A percentile compares a stretch with the other conserved stretches of the same genome.
Evolutionary conservation across 805 yeast species (phyloP).

Genomic region (Candida maris): DNA sequence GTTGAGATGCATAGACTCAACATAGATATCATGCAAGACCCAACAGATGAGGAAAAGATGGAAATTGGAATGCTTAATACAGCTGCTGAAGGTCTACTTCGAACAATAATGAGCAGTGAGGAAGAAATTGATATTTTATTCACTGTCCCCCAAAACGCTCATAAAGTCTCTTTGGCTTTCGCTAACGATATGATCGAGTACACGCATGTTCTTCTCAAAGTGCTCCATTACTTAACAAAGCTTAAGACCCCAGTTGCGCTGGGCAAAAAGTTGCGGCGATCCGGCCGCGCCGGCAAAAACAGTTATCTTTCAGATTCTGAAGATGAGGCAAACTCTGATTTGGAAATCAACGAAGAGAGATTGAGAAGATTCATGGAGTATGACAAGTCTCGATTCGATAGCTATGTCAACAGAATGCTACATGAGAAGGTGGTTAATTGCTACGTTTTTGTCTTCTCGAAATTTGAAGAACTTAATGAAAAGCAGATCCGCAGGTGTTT

Average conservation of each 20-base stretch:
- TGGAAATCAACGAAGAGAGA: conserved; percentile 19
- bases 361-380: conserved; percentile 15
- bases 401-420: conserved; percentile 43
- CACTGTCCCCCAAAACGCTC: conserved; percentile 58
- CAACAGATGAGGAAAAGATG: conserved; percentile 42
- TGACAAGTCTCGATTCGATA: conserved; percentile 19
- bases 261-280: conserved; percentile 13
- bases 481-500: conserved; percentile 60
- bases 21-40: conserved; percentile 38
- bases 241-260: conserved; percentile 37
- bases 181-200: conserved; percentile 60
- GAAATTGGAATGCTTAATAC: conserved; percentile 33
- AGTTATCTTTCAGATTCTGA: conserved; percentile 28
- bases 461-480: conserved; percentile 59
- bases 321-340: conserved; percentile 8
- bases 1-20: conserved; percentile 34
- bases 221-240: conserved; percentile 62
- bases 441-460: conserved; percentile 56
- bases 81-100: conserved; percentile 36
- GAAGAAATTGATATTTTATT: conserved; percentile 53
- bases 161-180: conserved; percentile 59
- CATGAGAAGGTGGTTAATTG: conserved; percentile 61
- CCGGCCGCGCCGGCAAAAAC: conserved; percentile 15
- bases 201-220: conserved; percentile 60
- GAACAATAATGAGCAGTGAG: conserved; percentile 69